Base-by-base conservation (phyloP, 2,329 filamentous ascomycete genomes). In the Neofusicoccum laricinum region DNA sequence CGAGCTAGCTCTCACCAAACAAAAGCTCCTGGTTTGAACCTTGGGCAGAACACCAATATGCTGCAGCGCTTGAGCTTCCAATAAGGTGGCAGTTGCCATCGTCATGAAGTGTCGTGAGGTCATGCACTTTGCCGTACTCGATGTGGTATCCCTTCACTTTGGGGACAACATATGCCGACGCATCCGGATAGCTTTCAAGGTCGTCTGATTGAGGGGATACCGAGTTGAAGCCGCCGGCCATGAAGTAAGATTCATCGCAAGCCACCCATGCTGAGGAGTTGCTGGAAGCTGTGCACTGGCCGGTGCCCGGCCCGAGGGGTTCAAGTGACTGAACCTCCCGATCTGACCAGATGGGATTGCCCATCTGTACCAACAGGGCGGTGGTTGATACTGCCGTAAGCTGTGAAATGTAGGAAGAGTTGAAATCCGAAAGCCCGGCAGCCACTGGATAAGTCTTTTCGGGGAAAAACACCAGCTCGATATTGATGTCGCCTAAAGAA, bases 181-280 rank as follows among this genome's bases (percentile, higher is more conserved):
- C 30, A 15, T 62, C 59, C 8, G 59, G 45, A 36, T 62, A 51
- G 12, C 34, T 50, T 19, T 15, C 34, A 7, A 62, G 59, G 34
- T 62, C 59, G 32, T 62, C 59, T 14, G 59, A n/a, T 36, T 59
- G 55, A 14, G 59, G 59, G 11, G 59, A 50, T 30, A 62, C 30
- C 4, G 38, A 51, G 25, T 50, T 62, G 46, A 50, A 62, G 15
- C 59, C 59, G 4, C 59, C 59, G 1, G 59, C 30, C 46, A 62
- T 51, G 21, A 62, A 51, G 21, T 62, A 62, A 15, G 59, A 62
- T 15, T 62, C 59, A 5, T 62, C 46, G 15, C 59, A 62, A 32
- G 59, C 34, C 4, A 43, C 21, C 59, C 59, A 62, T 10, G n/a
- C 32, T 19, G 25, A 25, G 25, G 55, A 59, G 5, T 10, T 30